Percentiles rank a stretch among this genome's conserved stretches.
These are phyloP conservation scores for Termitomyces sp. DNA, from an alignment of 768 basidiomycete genomes.

Conservation along the genomic window DNA sequence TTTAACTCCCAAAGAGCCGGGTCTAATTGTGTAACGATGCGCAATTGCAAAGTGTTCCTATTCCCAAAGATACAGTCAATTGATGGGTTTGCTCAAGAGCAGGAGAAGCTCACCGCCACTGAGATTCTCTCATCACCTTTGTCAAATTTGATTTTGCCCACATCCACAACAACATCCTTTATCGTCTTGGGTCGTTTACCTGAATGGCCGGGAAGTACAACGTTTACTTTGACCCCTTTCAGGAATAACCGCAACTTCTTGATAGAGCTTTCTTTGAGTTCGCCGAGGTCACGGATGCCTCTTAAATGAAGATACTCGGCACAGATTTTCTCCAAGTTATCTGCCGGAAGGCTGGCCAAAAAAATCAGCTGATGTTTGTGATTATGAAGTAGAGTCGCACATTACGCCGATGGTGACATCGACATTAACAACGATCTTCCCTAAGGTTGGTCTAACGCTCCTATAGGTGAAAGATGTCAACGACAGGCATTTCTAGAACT, in stretches of 20 bases:
- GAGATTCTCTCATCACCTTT: constrained; percentile 24
- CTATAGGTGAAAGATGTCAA: constrained; percentile 20
- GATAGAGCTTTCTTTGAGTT: constrained; percentile 10
- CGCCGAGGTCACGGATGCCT: constrained; percentile 19
- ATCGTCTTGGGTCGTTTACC: constrained; percentile 25
- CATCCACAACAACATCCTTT: constrained; percentile 26
- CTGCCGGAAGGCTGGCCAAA: constrained; percentile 23
- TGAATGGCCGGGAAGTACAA: constrained; percentile 19
- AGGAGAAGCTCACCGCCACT: constrained; percentile 22
- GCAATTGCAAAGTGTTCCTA: constrained; percentile 28
- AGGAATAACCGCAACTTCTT: constrained; percentile 26
- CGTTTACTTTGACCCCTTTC: constrained; percentile 27
- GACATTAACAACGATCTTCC: constrained; percentile 38
- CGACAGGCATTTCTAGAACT: background rate
- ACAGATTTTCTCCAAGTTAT: constrained; percentile 23
- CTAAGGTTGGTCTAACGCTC: constrained; percentile 41
- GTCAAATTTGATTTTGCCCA: constrained; percentile 26
- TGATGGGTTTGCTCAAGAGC: background rate
- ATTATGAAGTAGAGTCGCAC: constrained; percentile 23
- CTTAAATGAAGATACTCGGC: constrained; percentile 17
- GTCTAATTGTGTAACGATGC: constrained; percentile 23
- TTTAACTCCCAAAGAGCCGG: constrained; percentile 26
- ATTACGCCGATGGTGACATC: constrained; percentile 41
- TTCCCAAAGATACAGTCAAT: background rate
- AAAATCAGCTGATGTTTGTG: background rate